Percentiles rank a stretch among this genome's conserved stretches.
Evolutionary conservation across 2,329 filamentous ascomycete genomes (phyloP).

Genomic region (Aspergillus tanneri): DNA sequence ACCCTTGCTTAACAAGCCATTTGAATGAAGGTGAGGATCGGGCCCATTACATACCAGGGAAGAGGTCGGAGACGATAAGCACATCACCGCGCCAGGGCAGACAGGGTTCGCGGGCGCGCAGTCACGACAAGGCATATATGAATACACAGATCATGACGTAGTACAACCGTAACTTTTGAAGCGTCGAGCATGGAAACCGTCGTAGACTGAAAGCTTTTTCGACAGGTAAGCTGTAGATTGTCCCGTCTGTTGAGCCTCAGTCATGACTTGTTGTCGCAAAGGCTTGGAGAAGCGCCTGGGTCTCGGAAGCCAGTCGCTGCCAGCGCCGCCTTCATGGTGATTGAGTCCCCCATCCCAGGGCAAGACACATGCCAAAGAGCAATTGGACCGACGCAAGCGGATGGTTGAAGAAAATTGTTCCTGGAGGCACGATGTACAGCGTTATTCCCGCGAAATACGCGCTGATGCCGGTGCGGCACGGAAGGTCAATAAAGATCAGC

Average conservation of each 20-base stretch:
- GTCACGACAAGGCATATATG: conserved; percentile 46
- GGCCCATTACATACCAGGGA: conserved; percentile 47
- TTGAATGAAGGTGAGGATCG: conserved; percentile 45
- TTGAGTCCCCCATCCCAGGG: conserved; percentile 53
- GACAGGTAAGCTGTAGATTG: conserved; percentile 30
- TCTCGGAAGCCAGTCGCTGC: conserved; percentile 42
- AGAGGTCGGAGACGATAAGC: conserved; percentile 51
- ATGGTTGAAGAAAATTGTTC: conserved; percentile 49
- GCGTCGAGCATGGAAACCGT: conserved; percentile 51
- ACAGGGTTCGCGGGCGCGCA: conserved; percentile 48
- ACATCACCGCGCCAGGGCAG: conserved; percentile 48
- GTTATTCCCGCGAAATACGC: conserved; percentile 40
- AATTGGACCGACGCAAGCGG: conserved; percentile 46
- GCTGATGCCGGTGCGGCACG: conserved; percentile 46
- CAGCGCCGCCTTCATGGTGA: conserved; percentile 51
- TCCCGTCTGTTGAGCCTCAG: conserved; percentile 32
- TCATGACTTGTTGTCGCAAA: conserved; percentile 36
- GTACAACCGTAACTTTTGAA: conserved; percentile 42
- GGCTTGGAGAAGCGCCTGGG: conserved; percentile 38
- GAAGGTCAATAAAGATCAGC: conserved; percentile 50
- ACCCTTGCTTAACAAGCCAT: conserved; percentile 39
- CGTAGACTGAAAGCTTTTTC: conserved; percentile 43
- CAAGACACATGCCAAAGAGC: conserved; percentile 48
- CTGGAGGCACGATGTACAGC: conserved; percentile 48
- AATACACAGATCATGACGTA: conserved; percentile 45